Evolutionary conservation across 2,329 filamentous ascomycete genomes (phyloP), one percentile per base, ranked within the genome.

Genomic region (Beauveria sp.): DNA sequence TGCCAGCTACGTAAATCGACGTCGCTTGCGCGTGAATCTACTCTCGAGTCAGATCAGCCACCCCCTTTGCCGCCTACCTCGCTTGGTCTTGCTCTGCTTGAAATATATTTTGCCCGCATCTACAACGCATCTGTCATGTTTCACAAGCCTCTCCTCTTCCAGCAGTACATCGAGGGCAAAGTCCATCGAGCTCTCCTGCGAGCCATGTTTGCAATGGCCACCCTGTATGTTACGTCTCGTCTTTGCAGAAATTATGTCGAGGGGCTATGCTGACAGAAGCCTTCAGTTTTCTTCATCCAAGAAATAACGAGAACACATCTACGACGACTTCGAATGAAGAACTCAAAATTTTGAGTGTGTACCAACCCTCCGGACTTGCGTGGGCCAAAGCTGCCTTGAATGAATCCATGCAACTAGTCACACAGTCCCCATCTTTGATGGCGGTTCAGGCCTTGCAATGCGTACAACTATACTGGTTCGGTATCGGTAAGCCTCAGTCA

Each of bases 381-480:
- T 57, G 55, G 55, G 55, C 55, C 55, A 57, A 48, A 12, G 55
- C 55, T 40, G 55, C 55, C 14, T 3, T 57, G 22, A 10, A 24
- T 16, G 55, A 57, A 24, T 44, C 55, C 10, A 48, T 34, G 43
- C 46, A 47, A 9, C 16, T 57, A 9, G 55, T 43, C 16, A 57
- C 48, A 7, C 55, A 57, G 5, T 50, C 44, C 14, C 55, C 55
- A 28, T 57, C 55, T n/a, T 28, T 57, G 6, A 57, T 57, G 55
- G 28, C 40, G 5, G 28, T 48, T 10, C 55, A 57, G 24, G 55
- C 55, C 10, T n/a, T 57, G 6, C 55, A 57, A 16, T 48, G 26
- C 18, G 43, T 57, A 40, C 55, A 57, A 24, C 43, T 57, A 6
- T 57, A 57, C 16, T 57, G 55, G 28, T 57, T 57, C 26, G 55